Conservation (phyloP, 2,329 filamentous ascomycete genomes). For the Fonsecaea monophora region DNA sequence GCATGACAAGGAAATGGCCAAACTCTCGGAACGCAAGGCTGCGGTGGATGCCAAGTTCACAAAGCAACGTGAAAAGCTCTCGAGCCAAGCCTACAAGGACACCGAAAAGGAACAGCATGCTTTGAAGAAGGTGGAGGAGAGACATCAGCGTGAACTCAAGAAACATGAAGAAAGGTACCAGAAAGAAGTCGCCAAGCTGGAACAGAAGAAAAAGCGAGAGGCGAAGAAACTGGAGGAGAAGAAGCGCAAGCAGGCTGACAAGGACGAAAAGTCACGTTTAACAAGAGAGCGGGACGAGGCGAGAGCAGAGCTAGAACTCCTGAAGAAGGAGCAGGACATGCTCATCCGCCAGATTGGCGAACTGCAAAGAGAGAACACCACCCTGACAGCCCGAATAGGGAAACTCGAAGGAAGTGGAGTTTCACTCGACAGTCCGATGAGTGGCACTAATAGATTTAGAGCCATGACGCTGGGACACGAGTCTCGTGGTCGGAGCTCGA, state of each 20-base stretch:
- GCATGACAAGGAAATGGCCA: constrained; percentile 53
- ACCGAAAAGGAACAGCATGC: constrained; percentile 39
- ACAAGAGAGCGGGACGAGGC: constrained; percentile 55
- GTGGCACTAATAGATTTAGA: constrained; percentile 18
- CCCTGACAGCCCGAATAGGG: constrained; percentile 55
- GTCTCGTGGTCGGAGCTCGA: constrained; percentile 30
- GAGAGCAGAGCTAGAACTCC: constrained; percentile 54
- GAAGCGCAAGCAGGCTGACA: constrained; percentile 46
- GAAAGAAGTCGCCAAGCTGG: constrained; percentile 51
- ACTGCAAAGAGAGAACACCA: constrained; percentile 65
- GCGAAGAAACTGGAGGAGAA: constrained; percentile 49
- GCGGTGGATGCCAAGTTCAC: constrained; percentile 49
- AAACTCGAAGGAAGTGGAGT: constrained; percentile 44
- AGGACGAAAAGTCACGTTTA: constrained; percentile 52
- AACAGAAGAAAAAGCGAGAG: constrained; percentile 50
- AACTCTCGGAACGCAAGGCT: constrained; percentile 50
- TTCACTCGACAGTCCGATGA: constrained; percentile 16
- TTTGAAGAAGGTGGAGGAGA: constrained; percentile 41
- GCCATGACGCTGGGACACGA: constrained; percentile 28
- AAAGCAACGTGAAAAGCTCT: constrained; percentile 43
- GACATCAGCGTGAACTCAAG: constrained; percentile 42
- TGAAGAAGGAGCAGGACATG: constrained; percentile 56
- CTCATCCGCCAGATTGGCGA: constrained; percentile 55
- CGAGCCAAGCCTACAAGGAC: constrained; percentile 30
- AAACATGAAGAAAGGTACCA: constrained; percentile 43